Evolutionary conservation across 257 asterid genomes (phyloP).

Genomic region (Pogostemon cablin): DNA sequence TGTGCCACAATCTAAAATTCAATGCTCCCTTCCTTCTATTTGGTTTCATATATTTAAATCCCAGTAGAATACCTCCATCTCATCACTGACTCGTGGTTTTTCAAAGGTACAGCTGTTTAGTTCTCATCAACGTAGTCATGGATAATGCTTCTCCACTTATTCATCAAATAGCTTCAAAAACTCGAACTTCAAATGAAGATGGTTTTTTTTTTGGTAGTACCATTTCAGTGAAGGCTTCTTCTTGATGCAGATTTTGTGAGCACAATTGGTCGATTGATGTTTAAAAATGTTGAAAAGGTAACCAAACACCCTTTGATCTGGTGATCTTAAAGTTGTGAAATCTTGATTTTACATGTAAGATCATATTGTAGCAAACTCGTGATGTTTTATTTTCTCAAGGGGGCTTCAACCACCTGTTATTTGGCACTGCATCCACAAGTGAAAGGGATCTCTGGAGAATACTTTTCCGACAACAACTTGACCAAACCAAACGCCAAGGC

Average conservation of each 20-base stretch:
- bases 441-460: slow-evolving; percentile 67
- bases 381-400: slow-evolving; percentile 37
- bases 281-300: slow-evolving; percentile 71
- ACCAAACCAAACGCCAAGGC: slow-evolving; percentile 45
- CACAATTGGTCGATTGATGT: slow-evolving; percentile 44
- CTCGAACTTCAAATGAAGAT: no score
- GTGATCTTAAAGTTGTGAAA: not conserved
- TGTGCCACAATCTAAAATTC: no score
- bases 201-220: not conserved
- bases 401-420: slow-evolving; percentile 84
- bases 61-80: no score
- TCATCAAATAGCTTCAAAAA: no score
- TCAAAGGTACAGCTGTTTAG: no score
- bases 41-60: no score
- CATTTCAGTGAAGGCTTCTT: not conserved
- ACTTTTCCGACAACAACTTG: slow-evolving; percentile 65
- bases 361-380: not conserved
- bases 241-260: slow-evolving; percentile 49
- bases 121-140: no score
- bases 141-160: no score
- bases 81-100: no score
- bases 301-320: not conserved
- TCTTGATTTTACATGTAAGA: not conserved
- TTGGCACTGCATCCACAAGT: slow-evolving; percentile 73
- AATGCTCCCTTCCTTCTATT: no score